These are phyloP conservation scores for Malus hybrid DNA, from an alignment of 331 rosid genomes.

Conservation along the genomic window DNA sequence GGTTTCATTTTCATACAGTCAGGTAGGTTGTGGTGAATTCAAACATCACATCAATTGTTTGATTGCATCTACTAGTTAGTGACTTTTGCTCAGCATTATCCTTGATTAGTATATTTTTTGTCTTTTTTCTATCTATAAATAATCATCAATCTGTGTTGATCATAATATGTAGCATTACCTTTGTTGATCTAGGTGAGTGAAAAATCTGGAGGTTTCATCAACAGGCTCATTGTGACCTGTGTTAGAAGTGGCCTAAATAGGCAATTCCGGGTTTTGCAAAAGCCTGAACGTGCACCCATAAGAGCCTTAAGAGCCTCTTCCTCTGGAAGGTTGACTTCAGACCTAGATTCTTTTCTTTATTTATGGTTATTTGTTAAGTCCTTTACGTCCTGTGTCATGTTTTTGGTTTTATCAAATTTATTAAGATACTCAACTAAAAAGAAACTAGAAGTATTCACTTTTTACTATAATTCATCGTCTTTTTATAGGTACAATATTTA, in stretches of 20 bases:
- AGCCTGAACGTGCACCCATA: slow-evolving; percentile 96
- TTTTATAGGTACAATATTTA: not conserved
- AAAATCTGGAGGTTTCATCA: slow-evolving; percentile 85
- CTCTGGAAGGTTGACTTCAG: slow-evolving; percentile 80
- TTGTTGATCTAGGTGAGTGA: slow-evolving; percentile 60
- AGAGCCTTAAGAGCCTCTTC: slow-evolving; percentile 97
- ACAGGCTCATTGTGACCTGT: slow-evolving; percentile 84
- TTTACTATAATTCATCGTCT: not conserved
- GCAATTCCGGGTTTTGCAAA: slow-evolving; percentile 86
- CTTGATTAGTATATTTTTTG: not conserved
- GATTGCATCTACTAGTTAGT: not conserved
- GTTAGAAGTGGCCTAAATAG: slow-evolving; percentile 87
- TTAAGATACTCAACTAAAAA: not conserved
- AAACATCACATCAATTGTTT: slow-evolving; percentile 8
- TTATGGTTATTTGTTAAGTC: slow-evolving; percentile 1
- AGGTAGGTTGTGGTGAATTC: slow-evolving; percentile 43
- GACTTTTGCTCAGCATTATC: not conserved
- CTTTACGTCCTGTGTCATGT: not conserved
- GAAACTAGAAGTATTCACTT: not conserved
- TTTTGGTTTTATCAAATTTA: not conserved
- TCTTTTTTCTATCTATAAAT: not conserved
- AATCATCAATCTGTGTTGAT: not conserved
- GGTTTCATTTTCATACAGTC: slow-evolving; percentile 90
- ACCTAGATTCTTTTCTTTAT: slow-evolving; percentile 4
- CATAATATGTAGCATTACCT: slow-evolving; percentile 9